Base-by-base conservation (phyloP, 805 yeast genomes). In the Cyberlindnera euphorbiae region DNA sequence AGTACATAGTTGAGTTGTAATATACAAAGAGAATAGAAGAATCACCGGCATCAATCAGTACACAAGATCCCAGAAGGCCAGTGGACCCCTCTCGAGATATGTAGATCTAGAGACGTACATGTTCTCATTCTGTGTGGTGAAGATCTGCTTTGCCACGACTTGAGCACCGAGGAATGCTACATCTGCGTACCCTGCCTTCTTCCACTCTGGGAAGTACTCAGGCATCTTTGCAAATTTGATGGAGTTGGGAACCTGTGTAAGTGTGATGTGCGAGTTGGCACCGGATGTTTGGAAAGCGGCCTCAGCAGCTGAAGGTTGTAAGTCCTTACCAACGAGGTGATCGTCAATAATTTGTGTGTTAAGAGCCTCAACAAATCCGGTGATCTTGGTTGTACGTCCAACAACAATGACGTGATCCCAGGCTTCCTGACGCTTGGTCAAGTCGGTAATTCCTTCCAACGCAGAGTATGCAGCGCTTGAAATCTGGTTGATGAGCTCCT, bases 191-290 rank as follows among this genome's bases (percentile, higher is more conserved):
- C 90, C 88, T 23, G 58, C 59, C 57, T 76, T 77, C 62, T 89
- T 89, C 97, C 97, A 90, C 47, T 86, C 95, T 1, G 95, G 85
- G 62, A 90, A 90, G 59, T 90, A 89, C 38, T 90, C 97, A 0
- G 96, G 94, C 58, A 77, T 72, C 50, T 81, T 80, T 17, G 79
- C 77, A 33, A 77, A 55, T 46, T 73, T 77, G 38, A 89, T 72
- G 11, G 78, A 67, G n/a, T 79, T 77, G 16, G 97, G 97, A 2
- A 81, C 88, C 62, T 90, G 97, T 33, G 69, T 59, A 42, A 70
- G 62, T 12, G 27, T 32, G 14, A 34, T n/a, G 30, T 28, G 30
- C 49, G 59, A 8, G 52, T 35, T 4, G 41, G 28, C 6, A 42
- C 26, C 6, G 22, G 24, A 7, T 18, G 50, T 40, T 35, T 59